A percentile compares a stretch with the other conserved stretches of the same genome.
These are phyloP conservation scores for Talaromyces ruber DNA, from an alignment of 495 filamentous ascomycete genomes.

Conservation along the genomic window DNA sequence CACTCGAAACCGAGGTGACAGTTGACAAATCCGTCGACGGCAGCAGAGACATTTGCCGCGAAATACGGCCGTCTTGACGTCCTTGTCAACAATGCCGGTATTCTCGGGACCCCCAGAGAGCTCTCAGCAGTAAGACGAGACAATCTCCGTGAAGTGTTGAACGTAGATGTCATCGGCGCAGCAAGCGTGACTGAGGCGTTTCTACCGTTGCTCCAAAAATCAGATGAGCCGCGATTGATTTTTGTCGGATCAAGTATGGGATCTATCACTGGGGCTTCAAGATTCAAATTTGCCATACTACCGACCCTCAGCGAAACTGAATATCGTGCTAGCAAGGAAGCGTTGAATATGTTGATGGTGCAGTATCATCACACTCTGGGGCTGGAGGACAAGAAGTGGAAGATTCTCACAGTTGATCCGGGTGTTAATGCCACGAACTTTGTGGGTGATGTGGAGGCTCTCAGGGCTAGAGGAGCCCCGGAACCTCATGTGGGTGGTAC, in stretches of 20 bases:
- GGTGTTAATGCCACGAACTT: conserved; percentile 16
- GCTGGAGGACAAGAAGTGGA: conserved; percentile 9
- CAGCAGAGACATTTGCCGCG: conserved; percentile 11
- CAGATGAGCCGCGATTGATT: conserved; percentile 24
- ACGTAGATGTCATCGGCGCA: conserved; percentile 29
- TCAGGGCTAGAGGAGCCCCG: conserved; percentile 16
- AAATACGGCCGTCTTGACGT: conserved; percentile 22
- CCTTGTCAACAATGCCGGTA: conserved; percentile 29
- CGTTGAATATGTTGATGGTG: conserved; percentile 30
- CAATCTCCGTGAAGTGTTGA: conserved; percentile 17
- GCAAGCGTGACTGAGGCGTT: conserved; percentile 28
- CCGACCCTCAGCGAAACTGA: conserved; percentile 10
- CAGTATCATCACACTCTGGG: conserved; percentile 8
- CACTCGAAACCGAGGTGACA: conserved; percentile 19
- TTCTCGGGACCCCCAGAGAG: conserved; percentile 9
- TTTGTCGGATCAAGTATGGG: conserved; percentile 27
- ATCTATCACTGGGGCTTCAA: conserved; percentile 20
- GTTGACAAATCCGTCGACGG: conserved; percentile 22
- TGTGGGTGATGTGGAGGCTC: conserved; percentile 10
- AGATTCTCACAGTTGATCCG: conserved; percentile 14
- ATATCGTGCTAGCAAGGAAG: conserved; percentile 35
- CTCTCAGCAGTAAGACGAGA: conserved; percentile 14
- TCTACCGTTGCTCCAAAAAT: conserved; percentile 27
- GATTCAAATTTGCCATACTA: conserved; percentile 17
- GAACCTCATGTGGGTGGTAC: conserved; percentile 19